Evolutionary conservation across 2,329 filamentous ascomycete species (phyloP).

Genomic region (Pseudogymnoascus sp.): DNA sequence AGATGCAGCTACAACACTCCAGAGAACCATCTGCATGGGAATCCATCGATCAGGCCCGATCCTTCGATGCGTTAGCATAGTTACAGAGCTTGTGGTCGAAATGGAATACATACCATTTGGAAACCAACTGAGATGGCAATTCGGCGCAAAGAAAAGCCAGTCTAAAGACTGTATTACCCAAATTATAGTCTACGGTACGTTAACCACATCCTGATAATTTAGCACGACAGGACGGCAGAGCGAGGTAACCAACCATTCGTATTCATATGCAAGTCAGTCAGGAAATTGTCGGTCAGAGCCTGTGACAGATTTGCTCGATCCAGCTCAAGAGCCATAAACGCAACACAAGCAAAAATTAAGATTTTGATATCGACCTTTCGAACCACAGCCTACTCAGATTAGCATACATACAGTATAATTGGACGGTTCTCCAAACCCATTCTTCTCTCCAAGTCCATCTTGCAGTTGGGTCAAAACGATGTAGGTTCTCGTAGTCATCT

Average conservation of each 20-base stretch:
- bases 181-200: constrained; percentile 37
- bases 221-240: too few species aligned
- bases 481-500: constrained; percentile 32
- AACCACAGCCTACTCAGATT: constrained; percentile 14
- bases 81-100: constrained; percentile 51
- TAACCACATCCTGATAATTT: constrained; percentile 9
- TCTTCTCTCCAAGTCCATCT: constrained; percentile 35
- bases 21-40: constrained; percentile 47
- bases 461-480: constrained; percentile 32
- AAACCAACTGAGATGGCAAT: constrained; percentile 47
- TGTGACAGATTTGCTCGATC: constrained; percentile 53
- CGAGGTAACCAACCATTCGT: constrained; percentile 32
- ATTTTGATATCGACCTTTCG: constrained; percentile 29
- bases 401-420: background rate
- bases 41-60: constrained; percentile 46
- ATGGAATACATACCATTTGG: constrained; percentile 44
- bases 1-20: constrained; percentile 48
- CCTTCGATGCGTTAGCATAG: constrained; percentile 48
- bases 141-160: constrained; percentile 36
- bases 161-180: constrained; percentile 39
- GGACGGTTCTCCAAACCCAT: background rate
- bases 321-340: constrained; percentile 55
- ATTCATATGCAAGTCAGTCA: constrained; percentile 45
- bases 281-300: constrained; percentile 54
- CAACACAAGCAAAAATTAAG: constrained; percentile 36